These are phyloP conservation scores for Esteya vermicola DNA, from an alignment of 2,329 filamentous ascomycete genomes.

Conservation along the genomic window DNA sequence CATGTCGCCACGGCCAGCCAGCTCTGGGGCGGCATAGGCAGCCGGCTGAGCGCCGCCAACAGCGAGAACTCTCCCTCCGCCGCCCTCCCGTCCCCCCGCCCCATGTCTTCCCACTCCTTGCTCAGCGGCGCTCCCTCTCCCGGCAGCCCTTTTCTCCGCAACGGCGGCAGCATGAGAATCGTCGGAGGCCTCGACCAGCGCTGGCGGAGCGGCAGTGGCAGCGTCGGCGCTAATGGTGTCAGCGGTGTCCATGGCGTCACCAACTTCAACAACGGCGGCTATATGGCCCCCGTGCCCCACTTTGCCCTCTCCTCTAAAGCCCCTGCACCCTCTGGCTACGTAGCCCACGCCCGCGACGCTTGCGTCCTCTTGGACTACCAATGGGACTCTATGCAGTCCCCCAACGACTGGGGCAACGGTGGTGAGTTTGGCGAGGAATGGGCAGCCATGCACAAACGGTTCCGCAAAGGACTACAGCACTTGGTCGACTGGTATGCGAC, in stretches of 20 bases:
- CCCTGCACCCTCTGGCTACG: constrained; percentile 75
- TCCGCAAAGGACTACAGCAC: constrained; percentile 62
- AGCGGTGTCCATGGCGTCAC: constrained; percentile 15
- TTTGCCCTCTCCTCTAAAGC: constrained; percentile 73
- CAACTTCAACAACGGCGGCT: too few species aligned
- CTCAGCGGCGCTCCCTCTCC: too few species aligned
- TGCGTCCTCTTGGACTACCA: constrained; percentile 83
- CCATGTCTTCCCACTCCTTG: not conserved
- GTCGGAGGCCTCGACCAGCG: too few species aligned
- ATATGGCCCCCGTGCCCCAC: constrained; percentile 62
- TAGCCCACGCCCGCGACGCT: constrained; percentile 76
- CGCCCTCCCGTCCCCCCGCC: not conserved
- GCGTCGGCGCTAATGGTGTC: not conserved
- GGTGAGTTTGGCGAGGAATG: constrained; percentile 87
- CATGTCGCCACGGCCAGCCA: too few species aligned
- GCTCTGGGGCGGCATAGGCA: constrained; percentile 20
- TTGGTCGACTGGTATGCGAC: constrained; percentile 73
- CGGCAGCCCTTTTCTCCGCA: too few species aligned
- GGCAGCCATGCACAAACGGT: constrained; percentile 87
- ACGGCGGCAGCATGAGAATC: too few species aligned
- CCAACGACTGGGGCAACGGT: constrained; percentile 73
- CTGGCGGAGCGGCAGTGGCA: not conserved
- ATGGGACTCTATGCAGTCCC: constrained; percentile 80
- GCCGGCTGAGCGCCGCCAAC: not conserved
- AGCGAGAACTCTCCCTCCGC: not conserved